Conservation (phyloP, 2,329 filamentous ascomycete species). For the Nectriaceae sp. region DNA sequence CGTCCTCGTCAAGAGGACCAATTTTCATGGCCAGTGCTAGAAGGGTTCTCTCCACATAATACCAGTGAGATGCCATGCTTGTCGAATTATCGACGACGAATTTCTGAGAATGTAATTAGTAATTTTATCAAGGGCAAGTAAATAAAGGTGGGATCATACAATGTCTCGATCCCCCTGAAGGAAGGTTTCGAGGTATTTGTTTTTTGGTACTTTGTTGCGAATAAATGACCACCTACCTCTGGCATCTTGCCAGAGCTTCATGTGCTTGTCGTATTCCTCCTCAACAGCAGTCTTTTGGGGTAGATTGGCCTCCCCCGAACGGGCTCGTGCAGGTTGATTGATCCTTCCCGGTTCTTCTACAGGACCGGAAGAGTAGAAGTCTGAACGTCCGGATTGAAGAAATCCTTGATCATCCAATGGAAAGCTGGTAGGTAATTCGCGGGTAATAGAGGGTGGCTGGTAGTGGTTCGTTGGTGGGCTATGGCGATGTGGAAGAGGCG, state of each 20-base stretch:
- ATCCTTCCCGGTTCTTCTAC: too few relatives aligned
- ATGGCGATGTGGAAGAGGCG: too few relatives aligned
- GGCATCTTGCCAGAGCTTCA: neutral
- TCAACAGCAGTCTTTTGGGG: neutral
- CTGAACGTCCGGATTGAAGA: too few relatives aligned
- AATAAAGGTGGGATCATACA: neutral
- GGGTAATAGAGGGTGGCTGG: too few relatives aligned
- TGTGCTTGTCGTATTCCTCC: neutral
- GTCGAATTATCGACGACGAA: slow-evolving; percentile 3
- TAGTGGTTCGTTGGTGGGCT: too few relatives aligned
- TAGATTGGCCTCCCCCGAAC: too few relatives aligned
- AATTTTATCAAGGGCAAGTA: too few relatives aligned
- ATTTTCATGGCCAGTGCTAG: slow-evolving; percentile 4
- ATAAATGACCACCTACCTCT: neutral
- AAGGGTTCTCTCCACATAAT: slow-evolving; percentile 1
- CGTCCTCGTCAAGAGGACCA: slow-evolving; percentile 3
- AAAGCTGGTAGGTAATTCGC: too few relatives aligned
- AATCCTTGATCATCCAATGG: too few relatives aligned
- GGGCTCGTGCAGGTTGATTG: too few relatives aligned
- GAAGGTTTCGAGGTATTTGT: neutral
- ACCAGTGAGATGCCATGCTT: slow-evolving; percentile 5
- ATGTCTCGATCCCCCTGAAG: slow-evolving; percentile 4
- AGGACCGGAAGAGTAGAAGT: too few relatives aligned
- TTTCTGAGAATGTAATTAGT: neutral
- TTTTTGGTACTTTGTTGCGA: neutral